Evolutionary conservation across 495 filamentous ascomycete species (phyloP), one percentile per base, ranked within the genome.

Genomic region (Aspergillus coremiiformis): DNA sequence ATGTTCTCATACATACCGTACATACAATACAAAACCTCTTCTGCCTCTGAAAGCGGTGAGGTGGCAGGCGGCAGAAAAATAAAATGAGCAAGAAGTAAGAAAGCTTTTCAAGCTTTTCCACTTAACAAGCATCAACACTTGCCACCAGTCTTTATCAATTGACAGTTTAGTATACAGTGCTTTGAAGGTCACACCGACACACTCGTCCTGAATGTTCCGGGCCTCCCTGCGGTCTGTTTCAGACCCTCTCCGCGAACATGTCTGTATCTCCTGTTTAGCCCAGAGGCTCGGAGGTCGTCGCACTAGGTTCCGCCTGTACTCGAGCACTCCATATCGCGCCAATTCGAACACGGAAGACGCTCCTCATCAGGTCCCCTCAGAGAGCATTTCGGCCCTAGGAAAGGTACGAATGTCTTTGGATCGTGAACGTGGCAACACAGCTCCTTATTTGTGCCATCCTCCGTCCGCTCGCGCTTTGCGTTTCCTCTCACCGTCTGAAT

Each of bases 161-260:
- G 47, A 45, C 24, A 19, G 37, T 46, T 19, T 32, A 39, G 45
- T 11, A 37, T 26, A 54, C 20, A 20, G 14, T 55, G 11, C 15
- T 20, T 15, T 19, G 30, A 33, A 52, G 12, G 15, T 52, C 29
- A 24, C 39, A 51, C 20, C 15, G 35, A 33, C 29, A 10, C 24
- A 39, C 21, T 49, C 41, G 53, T 54, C 48, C 62, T 59, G 66
- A 41, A 75, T 75, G 72, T 66, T 73, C 58, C 71, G 71, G 54
- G 53, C 58, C 44, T 70, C 66, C 29, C 47, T 67, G 46, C 63
- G 71, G 68, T 71, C 70, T 66, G 62, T 61, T 48, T 57, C 67
- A 69, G 70, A 64, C 66, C 69, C 67, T 56, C 24, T 63, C 22
- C 62, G 66, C 49, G 61, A 62, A 42, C 56, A 72, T 67, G 63